Base-by-base conservation (phyloP, 2,329 filamentous ascomycete species). In the Monascus ruber region DNA sequence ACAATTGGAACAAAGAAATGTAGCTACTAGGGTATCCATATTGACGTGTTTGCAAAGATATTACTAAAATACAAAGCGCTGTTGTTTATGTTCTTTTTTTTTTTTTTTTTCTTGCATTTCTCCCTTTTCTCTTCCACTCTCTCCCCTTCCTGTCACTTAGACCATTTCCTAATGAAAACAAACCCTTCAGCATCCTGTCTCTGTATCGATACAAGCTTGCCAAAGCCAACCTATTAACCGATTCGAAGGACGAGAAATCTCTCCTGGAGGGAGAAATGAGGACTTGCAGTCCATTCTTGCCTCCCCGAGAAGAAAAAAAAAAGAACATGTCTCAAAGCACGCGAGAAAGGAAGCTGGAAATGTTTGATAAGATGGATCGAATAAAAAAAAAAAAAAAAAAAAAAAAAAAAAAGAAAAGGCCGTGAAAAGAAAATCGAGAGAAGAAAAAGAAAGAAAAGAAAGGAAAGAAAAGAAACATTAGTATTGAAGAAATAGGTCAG, bases 21-120 rank as follows among this genome's bases (percentile, higher is more conserved):
- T 46, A 50, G 47, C 45, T 56, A 50, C 45, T 52, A 58, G 55
- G 55, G 54, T 58, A 58, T 58, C 55, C 54, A 58, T 58, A 50
- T 55, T 53, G 51, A 49, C 48, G 47, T 53, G 50, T 49, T 7
- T 47, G 45, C 42, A 42, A 39, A 44, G 37, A 41, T 36, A 45
- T 49, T 43, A 40, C 41, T 56, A 56, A 49, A 53, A 45, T 56
- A 55, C 54, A 58, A 49, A 48, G 55, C 45, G 37, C 17, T 17
- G 35, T 36, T n/a, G 25, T 35, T 6, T 11, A 40, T 25, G 28
- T 38, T 24, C 27, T 34, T 33, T 31, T 26, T 28, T 34, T 24
- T 31, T 35, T 17, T 17, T 17, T 3, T 17, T 17, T 17, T 17
- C 17, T 36, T 32, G 36, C 28, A 26, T 34, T 35, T 28, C 29